Conservation (phyloP, 2,329 filamentous ascomycete genomes). For the Epichloe sylvatica region DNA sequence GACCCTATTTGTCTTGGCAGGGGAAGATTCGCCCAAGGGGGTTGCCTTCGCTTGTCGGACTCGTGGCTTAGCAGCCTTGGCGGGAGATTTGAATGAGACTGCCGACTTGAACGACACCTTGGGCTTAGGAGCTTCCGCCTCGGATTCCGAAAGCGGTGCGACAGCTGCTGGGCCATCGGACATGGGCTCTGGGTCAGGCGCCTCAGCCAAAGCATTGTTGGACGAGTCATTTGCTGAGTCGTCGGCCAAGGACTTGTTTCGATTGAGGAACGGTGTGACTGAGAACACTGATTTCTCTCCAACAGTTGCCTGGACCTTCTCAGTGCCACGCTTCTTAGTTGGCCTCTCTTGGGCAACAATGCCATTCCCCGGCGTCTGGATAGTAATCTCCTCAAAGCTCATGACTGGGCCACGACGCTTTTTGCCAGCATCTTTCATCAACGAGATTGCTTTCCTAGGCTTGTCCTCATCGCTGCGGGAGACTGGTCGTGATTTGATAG, state of each 20-base stretch:
- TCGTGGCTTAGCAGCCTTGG: constrained; percentile 23
- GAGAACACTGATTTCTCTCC: constrained; percentile 89
- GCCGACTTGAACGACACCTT: constrained; percentile 6
- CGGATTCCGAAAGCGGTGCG: constrained; percentile 10
- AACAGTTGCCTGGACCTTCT: constrained; percentile 30
- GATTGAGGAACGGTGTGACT: constrained; percentile 84
- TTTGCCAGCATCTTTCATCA: constrained; percentile 22
- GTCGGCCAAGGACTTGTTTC: constrained; percentile 42
- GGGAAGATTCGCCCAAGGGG: constrained; percentile 29
- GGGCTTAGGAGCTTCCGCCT: constrained; percentile 11
- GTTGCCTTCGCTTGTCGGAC: constrained; percentile 33
- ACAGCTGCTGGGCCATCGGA: not conserved
- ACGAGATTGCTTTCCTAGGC: constrained; percentile 10
- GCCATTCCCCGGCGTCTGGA: constrained; percentile 32
- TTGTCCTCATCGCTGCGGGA: constrained; percentile 9
- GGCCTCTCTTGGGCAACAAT: constrained; percentile 26
- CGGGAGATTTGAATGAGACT: constrained; percentile 3
- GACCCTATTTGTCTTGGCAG: constrained; percentile 30
- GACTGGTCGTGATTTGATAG: constrained; percentile 4
- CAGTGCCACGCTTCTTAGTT: constrained; percentile 42
- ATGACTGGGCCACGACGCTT: constrained; percentile 34
- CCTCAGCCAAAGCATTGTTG: constrained; percentile 8
- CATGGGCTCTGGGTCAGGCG: constrained; percentile 18
- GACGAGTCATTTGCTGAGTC: constrained; percentile 17
- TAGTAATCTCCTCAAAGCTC: constrained; percentile 30